Evolutionary conservation across 495 filamentous ascomycete genomes (phyloP).

Genomic region (Venustampulla echinocandica): DNA sequence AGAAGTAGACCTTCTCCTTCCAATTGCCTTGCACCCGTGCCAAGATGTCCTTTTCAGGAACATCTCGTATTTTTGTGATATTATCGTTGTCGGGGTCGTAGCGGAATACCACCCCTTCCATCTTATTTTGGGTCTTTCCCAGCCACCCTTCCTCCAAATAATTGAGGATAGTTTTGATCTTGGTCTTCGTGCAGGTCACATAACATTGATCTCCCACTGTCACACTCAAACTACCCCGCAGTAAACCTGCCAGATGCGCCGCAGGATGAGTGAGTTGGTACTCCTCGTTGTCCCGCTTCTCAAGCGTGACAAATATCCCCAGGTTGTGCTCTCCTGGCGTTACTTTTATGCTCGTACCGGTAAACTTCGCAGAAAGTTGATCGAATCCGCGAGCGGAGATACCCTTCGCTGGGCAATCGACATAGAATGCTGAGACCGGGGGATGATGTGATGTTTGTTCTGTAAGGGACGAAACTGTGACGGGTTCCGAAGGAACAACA

Average conservation of each 20-base stretch:
- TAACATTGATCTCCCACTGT: slow-evolving; percentile 83
- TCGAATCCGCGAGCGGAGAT: slow-evolving; percentile 86
- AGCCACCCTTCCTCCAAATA: slow-evolving; percentile 95
- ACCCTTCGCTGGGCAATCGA: slow-evolving; percentile 87
- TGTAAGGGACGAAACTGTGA: slow-evolving; percentile 84
- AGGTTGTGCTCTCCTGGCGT: slow-evolving; percentile 86
- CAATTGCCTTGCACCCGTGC: slow-evolving; percentile 79
- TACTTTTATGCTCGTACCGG: slow-evolving; percentile 86
- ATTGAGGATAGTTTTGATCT: slow-evolving; percentile 80
- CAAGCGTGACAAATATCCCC: slow-evolving; percentile 87
- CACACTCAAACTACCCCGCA: slow-evolving; percentile 74
- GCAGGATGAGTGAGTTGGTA: slow-evolving; percentile 93
- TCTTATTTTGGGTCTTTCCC: slow-evolving; percentile 78
- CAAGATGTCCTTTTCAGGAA: slow-evolving; percentile 72
- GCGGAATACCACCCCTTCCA: slow-evolving; percentile 84
- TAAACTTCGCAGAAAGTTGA: slow-evolving; percentile 95
- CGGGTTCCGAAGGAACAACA: slow-evolving; percentile 41
- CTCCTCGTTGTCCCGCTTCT: slow-evolving; percentile 71
- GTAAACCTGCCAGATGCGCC: slow-evolving; percentile 82
- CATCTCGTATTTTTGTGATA: slow-evolving; percentile 69
- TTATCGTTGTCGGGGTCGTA: slow-evolving; percentile 78
- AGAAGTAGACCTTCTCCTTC: slow-evolving; percentile 51
- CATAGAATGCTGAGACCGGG: slow-evolving; percentile 90
- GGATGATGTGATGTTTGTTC: slow-evolving; percentile 99
- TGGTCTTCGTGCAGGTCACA: slow-evolving; percentile 76